Evolutionary conservation across 2,329 filamentous ascomycete genomes (phyloP), one percentile per base, ranked within the genome.

Genomic region (Falciphora oryzae): DNA sequence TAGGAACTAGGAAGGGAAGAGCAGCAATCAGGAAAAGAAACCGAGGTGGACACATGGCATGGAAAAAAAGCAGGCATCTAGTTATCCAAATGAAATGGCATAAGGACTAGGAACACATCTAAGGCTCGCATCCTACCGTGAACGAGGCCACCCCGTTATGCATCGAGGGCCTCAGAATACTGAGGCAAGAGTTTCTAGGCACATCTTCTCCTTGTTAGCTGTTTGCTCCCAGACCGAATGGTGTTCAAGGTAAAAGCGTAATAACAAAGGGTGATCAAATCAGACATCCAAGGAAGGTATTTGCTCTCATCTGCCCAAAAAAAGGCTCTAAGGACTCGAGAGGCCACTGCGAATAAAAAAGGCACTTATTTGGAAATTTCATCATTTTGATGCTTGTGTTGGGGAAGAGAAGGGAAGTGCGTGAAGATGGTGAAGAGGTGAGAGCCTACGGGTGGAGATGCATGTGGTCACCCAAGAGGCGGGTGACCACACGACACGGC

Each of bases 341-440:
- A 91, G 89, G 87, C 92, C 92, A 92, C 89, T 92, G 89, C 89
- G 89, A 93, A 92, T 91, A 82, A 85, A 80, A 80, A 29, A 38
- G 35, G 35, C 35, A 38, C 35, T 38, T 38, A 11, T 38, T 38
- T 38, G 82, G 77, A 85, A 87, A 82, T 88, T 90, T 90, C 87
- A 90, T 91, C 88, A 90, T 87, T 38, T 38, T 16, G 35, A 5
- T 16, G 14, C 1, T 5, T 38, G 35, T 16, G 35, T 2, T 35
- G 11, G 35, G 2, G 16, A 71, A 71, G 73, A 74, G 70, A 66
- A 67, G 65, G 69, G 31, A 35, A 14, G 31, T 25, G 29, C 31
- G 10, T 59, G 57, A 63, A 44, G 22, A 61, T 64, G 63, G 63
- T 62, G 63, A 62, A 50, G 14, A 53, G 53, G 22, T 60, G 14